Percentiles rank a stretch among this genome's conserved stretches.
These are phyloP conservation scores for Terana coerulea DNA, from an alignment of 768 basidiomycete species.

Conservation along the genomic window DNA sequence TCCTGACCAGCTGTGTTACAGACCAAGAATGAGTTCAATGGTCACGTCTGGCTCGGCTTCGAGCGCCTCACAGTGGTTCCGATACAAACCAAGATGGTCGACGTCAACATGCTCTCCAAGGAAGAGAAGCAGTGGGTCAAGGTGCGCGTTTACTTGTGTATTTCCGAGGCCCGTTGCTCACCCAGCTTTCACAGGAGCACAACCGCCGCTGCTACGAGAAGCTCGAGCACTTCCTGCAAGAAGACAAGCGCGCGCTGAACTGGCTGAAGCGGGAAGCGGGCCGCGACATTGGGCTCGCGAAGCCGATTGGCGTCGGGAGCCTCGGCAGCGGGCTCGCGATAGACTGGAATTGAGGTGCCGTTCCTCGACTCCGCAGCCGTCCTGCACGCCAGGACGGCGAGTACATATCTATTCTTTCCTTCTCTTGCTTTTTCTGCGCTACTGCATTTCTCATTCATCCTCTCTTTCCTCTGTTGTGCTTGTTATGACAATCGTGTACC, in stretches of 20 bases:
- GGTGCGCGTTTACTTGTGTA: conserved; percentile 34
- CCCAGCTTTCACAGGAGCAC: conserved; percentile 53
- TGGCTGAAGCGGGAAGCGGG: conserved; percentile 79
- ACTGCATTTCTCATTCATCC: neutral
- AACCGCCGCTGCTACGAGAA: conserved; percentile 68
- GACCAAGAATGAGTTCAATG: conserved; percentile 71
- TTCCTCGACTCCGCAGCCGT: neutral
- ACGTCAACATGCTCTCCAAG: conserved; percentile 76
- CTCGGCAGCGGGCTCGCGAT: conserved; percentile 70
- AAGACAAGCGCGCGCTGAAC: conserved; percentile 76
- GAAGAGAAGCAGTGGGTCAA: conserved; percentile 88
- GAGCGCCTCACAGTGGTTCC: conserved; percentile 93
- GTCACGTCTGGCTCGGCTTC: conserved; percentile 82
- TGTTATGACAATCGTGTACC: neutral
- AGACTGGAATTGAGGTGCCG: conserved; percentile 60
- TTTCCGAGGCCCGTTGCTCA: neutral
- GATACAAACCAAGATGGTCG: conserved; percentile 88
- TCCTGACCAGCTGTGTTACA: conserved; percentile 23
- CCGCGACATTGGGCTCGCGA: conserved; percentile 69
- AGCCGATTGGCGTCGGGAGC: conserved; percentile 60
- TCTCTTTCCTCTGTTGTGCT: neutral
- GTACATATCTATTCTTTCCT: neutral
- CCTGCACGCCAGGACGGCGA: neutral
- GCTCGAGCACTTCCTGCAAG: conserved; percentile 62
- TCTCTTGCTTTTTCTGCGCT: neutral